Base-by-base conservation (phyloP, 2,329 filamentous ascomycete species). In the Apiospora koreana region DNA sequence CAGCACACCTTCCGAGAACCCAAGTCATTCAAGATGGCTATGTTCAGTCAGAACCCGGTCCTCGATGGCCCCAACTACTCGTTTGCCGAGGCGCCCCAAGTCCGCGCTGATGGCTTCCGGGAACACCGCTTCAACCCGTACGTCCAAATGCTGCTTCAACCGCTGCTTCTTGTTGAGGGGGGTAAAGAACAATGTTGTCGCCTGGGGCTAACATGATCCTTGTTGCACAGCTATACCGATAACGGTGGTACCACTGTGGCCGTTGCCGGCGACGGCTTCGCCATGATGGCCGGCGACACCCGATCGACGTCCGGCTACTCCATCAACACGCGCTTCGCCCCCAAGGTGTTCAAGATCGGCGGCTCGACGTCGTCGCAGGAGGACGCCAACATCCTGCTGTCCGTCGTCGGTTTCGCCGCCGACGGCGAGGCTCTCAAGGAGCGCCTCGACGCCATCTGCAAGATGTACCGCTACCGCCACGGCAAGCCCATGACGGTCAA, bases 391-490 rank as follows among this genome's bases (percentile, higher is more conserved):
- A 93, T 99, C 77, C 89, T 98, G 21, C 88, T 99, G 66, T 97
- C 95, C 1, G 95, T 99, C 0, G 95, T 97, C 58, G 96, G 96
- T 65, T 99, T 98, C 80, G 94, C 95, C 18, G 96, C 96, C 73
- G 96, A 99, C 81, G 96, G 96, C 71, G 91, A 95, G 78, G 95
- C 96, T 45, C 87, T 99, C 76, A 95, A 96, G 83, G 95, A 98
- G 84, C 93, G 94, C 74, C 89, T 98, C 74, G 95, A 98, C 81
- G 92, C 94, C 73, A 90, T 97, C 79, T 96, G 97, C 87, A 98
- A 97, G 87, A 97, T 98, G 92, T 98, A 98, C 89, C 93, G 93
- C 78, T 98, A 98, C 86, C 94, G 97, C 81, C 95, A 98, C 82
- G 94, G 94, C 83, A 99, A 98, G 87, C 91, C 94, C 74, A 99